Evolutionary conservation across 768 basidiomycete species (phyloP).

Genomic region (Rhizopogon rudus): DNA sequence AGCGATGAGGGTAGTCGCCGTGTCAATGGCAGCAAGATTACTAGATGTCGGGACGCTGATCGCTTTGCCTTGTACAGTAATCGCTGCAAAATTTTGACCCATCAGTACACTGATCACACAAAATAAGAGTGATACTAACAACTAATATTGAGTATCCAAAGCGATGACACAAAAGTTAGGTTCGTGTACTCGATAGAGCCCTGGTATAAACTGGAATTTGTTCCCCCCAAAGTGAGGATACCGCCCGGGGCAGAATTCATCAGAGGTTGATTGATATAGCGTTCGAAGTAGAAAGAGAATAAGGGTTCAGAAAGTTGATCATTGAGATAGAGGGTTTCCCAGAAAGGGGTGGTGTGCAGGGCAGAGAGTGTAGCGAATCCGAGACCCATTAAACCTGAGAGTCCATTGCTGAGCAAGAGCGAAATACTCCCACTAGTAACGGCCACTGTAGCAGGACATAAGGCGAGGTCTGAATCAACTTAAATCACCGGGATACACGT

Average conservation of each 20-base stretch:
- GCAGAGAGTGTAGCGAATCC: slow-evolving; percentile 60
- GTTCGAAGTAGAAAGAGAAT: slow-evolving; percentile 62
- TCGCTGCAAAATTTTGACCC: slow-evolving; percentile 29
- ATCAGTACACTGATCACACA: not conserved
- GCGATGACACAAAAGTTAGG: slow-evolving; percentile 34
- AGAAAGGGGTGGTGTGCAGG: slow-evolving; percentile 57
- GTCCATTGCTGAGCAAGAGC: slow-evolving; percentile 40
- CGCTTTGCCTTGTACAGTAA: slow-evolving; percentile 54
- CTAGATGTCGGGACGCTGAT: slow-evolving; percentile 39
- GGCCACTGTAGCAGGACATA: slow-evolving; percentile 38
- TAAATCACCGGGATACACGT: slow-evolving; percentile 14
- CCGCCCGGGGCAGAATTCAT: slow-evolving; percentile 51
- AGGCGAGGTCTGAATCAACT: not conserved
- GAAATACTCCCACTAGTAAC: slow-evolving; percentile 42
- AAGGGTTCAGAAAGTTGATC: slow-evolving; percentile 44
- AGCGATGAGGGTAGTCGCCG: slow-evolving; percentile 93
- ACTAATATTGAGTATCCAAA: slow-evolving; percentile 56
- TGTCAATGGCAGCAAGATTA: slow-evolving; percentile 78
- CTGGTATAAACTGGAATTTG: slow-evolving; percentile 50
- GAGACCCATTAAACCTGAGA: slow-evolving; percentile 75
- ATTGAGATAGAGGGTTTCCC: slow-evolving; percentile 46
- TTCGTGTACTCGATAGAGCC: slow-evolving; percentile 68
- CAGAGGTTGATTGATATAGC: slow-evolving; percentile 35
- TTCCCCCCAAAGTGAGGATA: slow-evolving; percentile 68
- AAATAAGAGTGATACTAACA: slow-evolving; percentile 29